Evolutionary conservation across 139 green algal species (phyloP), one percentile per base, ranked within the genome.

Genomic region (Chlamydomonas sphaeroides): DNA sequence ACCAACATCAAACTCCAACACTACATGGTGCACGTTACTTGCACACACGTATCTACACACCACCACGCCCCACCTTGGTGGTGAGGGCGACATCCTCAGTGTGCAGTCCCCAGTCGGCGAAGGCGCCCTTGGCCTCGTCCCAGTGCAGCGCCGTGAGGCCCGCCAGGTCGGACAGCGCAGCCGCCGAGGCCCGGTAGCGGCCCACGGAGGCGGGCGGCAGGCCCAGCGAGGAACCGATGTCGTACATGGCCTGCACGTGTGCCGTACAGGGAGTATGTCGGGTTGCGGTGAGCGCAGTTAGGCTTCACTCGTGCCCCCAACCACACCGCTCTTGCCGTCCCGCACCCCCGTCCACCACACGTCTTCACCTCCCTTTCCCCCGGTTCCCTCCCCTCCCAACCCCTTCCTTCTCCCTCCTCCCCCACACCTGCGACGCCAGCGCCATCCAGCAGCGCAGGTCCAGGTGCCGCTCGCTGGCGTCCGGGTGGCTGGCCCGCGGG

Each of bases 381-480:
- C 26, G 5, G 56, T 26, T 11, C 25, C 26, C 2, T 11, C 53
- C 23, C 56, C n/a, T n/a, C 2, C 23, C 26, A 10, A 2, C 26
- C 56, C 56, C 56, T 23, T 26, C 56, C 56, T 26, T n/a, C 2
- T 17, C 59, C 30, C 59, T 3, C n/a, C 30, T 14, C n/a, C 65
- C 65, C 20, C 65, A 17, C 42, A 81, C 74, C 74, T 72, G 41
- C 6, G 74, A 62, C 61, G 74, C 61, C 74, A 81, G 61, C 30
- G 88, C 94, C 91, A 99, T 97, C 96, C 96, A 99, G 84, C 94
- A 98, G 28, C 90, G 82, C 73, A 99, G 91, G 80, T 99, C 96
- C 66, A 99, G 38, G 79, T 99, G 96, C 0, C 94, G 90, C 90
- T 99, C 96, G 8, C 92, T 79, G 17, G 62, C 63, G 35, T 88